Evolutionary conservation across 2,329 filamentous ascomycete species (phyloP), one percentile per base, ranked within the genome.

Genomic region (Didymosphaeria variabile): DNA sequence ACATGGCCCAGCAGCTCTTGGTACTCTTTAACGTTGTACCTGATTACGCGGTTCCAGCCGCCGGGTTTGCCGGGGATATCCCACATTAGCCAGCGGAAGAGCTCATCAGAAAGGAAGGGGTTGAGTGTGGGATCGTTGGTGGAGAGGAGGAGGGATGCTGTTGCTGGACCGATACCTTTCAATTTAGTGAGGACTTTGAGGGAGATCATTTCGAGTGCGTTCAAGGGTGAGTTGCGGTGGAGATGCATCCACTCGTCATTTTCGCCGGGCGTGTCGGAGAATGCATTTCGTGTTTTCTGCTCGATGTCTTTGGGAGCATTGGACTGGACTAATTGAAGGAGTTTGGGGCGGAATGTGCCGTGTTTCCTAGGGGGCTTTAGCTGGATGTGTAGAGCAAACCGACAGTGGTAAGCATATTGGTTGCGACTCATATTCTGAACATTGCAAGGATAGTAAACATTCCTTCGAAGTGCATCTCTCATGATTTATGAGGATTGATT

Each of bases 41-140:
- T 91, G 74, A 92, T 88, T 59, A 75, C 76, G 56, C 81, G 71
- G 38, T 79, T 74, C 84, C 83, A 85, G 0, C 75, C 80, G 26
- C 80, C 77, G 0, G 71, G 77, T 29, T 29, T 29, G 44, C 80
- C 78, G 0, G 83, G 83, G n/a, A 73, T 71, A 45, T 78, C 75
- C 72, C 85, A 86, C 69, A 86, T 86, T 6, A 90, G 78, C 91
- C 91, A 94, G 66, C 88, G 85, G 72, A 89, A 94, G 3, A 89
- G 84, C 77, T 95, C 92, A 71, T 96, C 92, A 2, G 89, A 91
- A 78, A 94, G 94, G 82, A 94, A 94, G 1, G 91, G 85, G 52
- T 89, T 82, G 13, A 79, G 77, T 0, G 81, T 76, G 0, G 89
- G 84, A 61, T 88, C 84, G 65, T 88, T 85, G 5, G 90, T 86